Evolutionary conservation across 2,329 filamentous ascomycete species (phyloP).

Genomic region (Passalora sequoiae): DNA sequence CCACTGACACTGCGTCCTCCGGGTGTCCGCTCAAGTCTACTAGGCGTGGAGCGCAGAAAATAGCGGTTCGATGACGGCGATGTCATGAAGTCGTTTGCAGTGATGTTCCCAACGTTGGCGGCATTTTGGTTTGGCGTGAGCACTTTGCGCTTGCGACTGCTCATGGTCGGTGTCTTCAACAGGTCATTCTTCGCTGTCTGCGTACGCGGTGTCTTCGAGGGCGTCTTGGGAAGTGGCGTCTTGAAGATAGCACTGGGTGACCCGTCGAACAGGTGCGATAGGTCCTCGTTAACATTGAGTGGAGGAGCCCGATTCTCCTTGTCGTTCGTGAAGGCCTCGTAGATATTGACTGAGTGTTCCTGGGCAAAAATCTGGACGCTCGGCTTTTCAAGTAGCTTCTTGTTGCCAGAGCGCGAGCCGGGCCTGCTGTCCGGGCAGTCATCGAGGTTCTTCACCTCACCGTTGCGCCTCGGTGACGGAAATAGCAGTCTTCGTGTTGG

Average conservation of each 20-base stretch:
- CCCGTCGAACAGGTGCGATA: conserved; percentile 65
- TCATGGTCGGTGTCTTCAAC: conserved; percentile 44
- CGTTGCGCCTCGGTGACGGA: conserved; percentile 66
- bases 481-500: conserved; percentile 69
- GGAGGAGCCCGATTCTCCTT: conserved; percentile 54
- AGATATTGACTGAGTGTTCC: conserved; percentile 25
- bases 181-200: conserved; percentile 31
- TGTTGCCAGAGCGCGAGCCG: conserved; percentile 6
- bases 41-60: conserved; percentile 38
- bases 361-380: conserved; percentile 5
- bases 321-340: conserved; percentile 42
- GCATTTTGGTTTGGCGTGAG: conserved; percentile 29
- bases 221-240: conserved; percentile 51
- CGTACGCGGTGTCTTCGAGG: conserved; percentile 53
- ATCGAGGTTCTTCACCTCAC: conserved; percentile 55
- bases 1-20: conserved; percentile 26
- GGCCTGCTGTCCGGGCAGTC: conserved; percentile 11
- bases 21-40: conserved; percentile 33
- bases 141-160: conserved; percentile 33
- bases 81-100: conserved; percentile 34
- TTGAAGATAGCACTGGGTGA: conserved; percentile 51
- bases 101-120: conserved; percentile 21
- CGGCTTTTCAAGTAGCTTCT: conserved; percentile 12
- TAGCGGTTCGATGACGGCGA: conserved; percentile 32
- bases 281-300: conserved; percentile 43